Base-by-base conservation (phyloP, 768 basidiomycete genomes). In the Boletellus ananiceps region DNA sequence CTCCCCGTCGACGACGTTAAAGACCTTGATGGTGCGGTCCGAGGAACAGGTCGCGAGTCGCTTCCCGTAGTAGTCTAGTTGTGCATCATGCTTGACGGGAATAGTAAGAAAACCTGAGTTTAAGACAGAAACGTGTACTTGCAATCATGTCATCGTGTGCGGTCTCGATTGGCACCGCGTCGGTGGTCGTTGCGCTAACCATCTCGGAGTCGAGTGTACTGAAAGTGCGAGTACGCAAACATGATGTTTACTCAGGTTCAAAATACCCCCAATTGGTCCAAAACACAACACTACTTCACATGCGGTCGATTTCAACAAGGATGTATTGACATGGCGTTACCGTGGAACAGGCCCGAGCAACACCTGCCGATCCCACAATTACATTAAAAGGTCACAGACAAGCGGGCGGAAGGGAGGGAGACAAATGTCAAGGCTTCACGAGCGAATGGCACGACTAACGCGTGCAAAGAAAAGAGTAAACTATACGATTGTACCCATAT, bases 61-160 rank as follows among this genome's bases (percentile, higher is more conserved):
- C 68, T 93, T 93, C 31, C 93, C 94, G 60, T 96, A 96, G 76
- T 96, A 98, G 71, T 99, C 95, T 16, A 99, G 74, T 61, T 98
- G 96, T 16, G 95, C 94, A 66, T 99, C 96, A 67, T 98, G 95
- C 94, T 96, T 60, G 33, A 8, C 29, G 32, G 23, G 25, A n/a
- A 45, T 5, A 31, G 19, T 39, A 48, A 31, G 18, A 40, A 25
- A 14, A 32, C 18, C 35, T 38, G 18, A 5, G 9, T 2, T 2
- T 13, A 7, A 3, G 23, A 33, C 8, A 2, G 13, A 8, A 25
- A 39, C 16, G 21, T 12, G 25, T 27, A 31, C 49, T 72, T 69
- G 96, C 95, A 57, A 98, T 97, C 92, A 97, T 96, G 71, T 98
- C 96, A 69, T 95, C 92, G 67, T 99, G 95, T 14, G 86, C 84